Percentiles rank a stretch among this genome's conserved stretches.
phyloP scores from a whole-genome alignment of 1,284 basidiomycete genomes.

The Austroboletus novae-zelandiae region DNA sequence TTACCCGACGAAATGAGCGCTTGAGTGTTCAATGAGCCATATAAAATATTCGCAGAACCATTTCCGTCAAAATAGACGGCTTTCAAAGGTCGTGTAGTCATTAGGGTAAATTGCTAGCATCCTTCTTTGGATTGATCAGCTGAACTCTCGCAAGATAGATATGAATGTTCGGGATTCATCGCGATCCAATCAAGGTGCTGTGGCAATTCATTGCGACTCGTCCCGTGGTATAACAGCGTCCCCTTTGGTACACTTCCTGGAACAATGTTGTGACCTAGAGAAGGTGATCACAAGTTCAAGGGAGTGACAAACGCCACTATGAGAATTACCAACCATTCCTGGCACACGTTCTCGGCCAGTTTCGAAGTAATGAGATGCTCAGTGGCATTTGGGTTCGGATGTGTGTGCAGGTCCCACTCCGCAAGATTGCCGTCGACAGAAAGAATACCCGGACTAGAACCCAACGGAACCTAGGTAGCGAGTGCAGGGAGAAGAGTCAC shows the following conservation, averaged over 20 bases:
- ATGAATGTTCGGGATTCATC: conserved; percentile 44
- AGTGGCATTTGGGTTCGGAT: conserved; percentile 16
- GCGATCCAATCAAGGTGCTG: conserved; percentile 39
- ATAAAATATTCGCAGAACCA: conserved; percentile 35
- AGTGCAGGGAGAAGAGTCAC: not conserved
- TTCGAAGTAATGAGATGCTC: conserved; percentile 37
- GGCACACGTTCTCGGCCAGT: conserved; percentile 51
- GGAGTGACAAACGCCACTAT: not conserved
- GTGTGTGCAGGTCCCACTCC: conserved; percentile 18
- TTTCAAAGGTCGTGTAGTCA: conserved; percentile 36
- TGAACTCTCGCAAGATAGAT: conserved; percentile 31
- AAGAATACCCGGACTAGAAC: not conserved
- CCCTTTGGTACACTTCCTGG: conserved; percentile 39
- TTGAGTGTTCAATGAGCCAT: conserved; percentile 42
- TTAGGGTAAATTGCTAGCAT: conserved; percentile 40
- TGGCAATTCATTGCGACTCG: conserved; percentile 25
- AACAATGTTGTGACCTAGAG: conserved; percentile 42
- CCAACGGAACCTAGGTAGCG: conserved; percentile 15
- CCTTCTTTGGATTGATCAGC: conserved; percentile 4
- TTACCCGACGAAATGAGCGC: conserved; percentile 40
- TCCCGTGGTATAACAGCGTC: conserved; percentile 44
- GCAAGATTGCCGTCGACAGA: not conserved
- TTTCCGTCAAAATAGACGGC: conserved; percentile 47
- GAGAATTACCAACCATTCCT: conserved; percentile 38
- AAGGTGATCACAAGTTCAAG: not conserved